These are phyloP conservation scores for Lecanicillium sp. DNA, from an alignment of 2,329 filamentous ascomycete species.

Conservation along the genomic window DNA sequence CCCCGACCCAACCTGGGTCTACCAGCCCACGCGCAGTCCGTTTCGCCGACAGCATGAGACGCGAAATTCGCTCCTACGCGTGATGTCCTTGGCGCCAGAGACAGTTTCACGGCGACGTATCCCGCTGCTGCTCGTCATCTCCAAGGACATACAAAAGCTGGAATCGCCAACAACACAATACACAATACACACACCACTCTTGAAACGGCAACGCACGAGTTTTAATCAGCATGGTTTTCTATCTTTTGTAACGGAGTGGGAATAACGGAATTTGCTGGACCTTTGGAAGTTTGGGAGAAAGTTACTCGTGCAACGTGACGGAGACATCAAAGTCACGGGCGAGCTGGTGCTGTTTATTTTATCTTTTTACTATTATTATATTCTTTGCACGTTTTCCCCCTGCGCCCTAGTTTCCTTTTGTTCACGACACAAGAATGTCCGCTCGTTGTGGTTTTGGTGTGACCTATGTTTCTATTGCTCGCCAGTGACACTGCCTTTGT, in stretches of 20 bases:
- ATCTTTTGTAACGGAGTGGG: background rate
- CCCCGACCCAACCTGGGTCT: slow-evolving; percentile 26
- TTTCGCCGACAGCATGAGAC: slow-evolving; percentile 31
- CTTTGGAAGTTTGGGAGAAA: slow-evolving; percentile 4
- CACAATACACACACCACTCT: background rate
- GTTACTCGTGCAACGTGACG: slow-evolving; percentile 7
- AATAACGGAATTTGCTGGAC: background rate
- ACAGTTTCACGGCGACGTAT: background rate
- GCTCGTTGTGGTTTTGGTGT: background rate
- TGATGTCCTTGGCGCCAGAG: slow-evolving; percentile 12
- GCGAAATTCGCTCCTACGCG: slow-evolving; percentile 29
- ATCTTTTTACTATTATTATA: background rate
- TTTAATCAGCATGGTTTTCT: background rate
- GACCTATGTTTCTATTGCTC: slow-evolving; percentile 1
- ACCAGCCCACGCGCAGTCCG: slow-evolving; percentile 31
- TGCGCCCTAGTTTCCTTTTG: too few species aligned
- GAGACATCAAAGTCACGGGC: slow-evolving; percentile 6
- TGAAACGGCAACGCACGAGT: background rate
- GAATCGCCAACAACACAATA: background rate
- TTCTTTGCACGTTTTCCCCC: too few species aligned
- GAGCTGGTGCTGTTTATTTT: background rate
- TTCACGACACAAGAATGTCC: background rate
- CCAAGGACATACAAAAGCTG: slow-evolving; percentile 6
- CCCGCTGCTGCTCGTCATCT: slow-evolving; percentile 1
- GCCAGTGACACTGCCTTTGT: too few species aligned